Conservation (phyloP, 2,329 filamentous ascomycete species). For the Curvularia sp. region DNA sequence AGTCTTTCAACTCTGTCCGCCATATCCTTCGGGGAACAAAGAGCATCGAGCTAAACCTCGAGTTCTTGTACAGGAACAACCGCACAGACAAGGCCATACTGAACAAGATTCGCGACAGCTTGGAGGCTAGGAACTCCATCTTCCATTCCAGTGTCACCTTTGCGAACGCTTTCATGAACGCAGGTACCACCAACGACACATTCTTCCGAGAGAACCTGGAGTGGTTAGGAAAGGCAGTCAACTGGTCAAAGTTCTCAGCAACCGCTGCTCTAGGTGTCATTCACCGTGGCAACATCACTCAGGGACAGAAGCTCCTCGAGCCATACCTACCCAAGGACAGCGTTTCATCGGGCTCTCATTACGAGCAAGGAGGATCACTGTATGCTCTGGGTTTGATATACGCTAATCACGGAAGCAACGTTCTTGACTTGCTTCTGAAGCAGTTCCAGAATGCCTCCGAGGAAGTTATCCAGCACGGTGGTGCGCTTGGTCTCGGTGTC, state of each 20-base stretch:
- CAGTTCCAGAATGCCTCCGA: slow-evolving; percentile 80
- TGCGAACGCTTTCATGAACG: slow-evolving; percentile 99
- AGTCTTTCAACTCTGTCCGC: slow-evolving; percentile 64
- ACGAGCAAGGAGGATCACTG: slow-evolving; percentile 93
- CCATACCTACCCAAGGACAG: slow-evolving; percentile 87
- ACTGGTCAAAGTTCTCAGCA: slow-evolving; percentile 99
- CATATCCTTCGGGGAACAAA: slow-evolving; percentile 83
- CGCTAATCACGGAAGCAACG: slow-evolving; percentile 93
- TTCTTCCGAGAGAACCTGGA: slow-evolving; percentile 98
- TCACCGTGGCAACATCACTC: slow-evolving; percentile 91
- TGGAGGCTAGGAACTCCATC: slow-evolving; percentile 96
- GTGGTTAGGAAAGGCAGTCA: slow-evolving; percentile 97
- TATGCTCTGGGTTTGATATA: slow-evolving; percentile 97
- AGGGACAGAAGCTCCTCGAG: slow-evolving; percentile 90
- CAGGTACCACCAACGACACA: slow-evolving; percentile 95
- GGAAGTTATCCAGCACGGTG: slow-evolving; percentile 96
- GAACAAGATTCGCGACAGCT: slow-evolving; percentile 94
- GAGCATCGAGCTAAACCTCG: slow-evolving; percentile 91
- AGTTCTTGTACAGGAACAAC: slow-evolving; percentile 96
- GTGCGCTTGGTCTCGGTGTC: slow-evolving; percentile 91
- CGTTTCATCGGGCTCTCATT: slow-evolving; percentile 80
- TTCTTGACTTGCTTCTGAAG: slow-evolving; percentile 77
- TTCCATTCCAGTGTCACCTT: slow-evolving; percentile 98
- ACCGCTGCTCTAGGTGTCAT: slow-evolving; percentile 96
- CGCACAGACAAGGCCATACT: slow-evolving; percentile 89